Base-by-base conservation (phyloP, 1,284 basidiomycete species). In the Microbotryum scabiosae region DNA sequence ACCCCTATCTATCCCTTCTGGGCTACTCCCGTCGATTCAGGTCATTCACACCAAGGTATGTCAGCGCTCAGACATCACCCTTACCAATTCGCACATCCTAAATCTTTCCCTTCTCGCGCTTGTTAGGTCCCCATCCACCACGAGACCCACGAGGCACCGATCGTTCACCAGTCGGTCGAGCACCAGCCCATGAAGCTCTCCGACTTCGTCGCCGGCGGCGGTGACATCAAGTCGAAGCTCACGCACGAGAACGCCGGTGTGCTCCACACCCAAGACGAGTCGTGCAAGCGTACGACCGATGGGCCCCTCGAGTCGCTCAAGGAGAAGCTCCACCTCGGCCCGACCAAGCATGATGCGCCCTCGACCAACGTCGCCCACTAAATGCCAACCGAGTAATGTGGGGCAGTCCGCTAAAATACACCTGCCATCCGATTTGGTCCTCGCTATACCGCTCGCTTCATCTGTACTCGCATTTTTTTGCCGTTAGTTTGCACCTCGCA, bases 151-250 rank as follows among this genome's bases (percentile, higher is more conserved):
- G 66, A 68, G 50, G 61, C 61, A 1, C 66, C 66, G 8, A 58
- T 66, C 26, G 61, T 68, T 5, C 66, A 68, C 56, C 51, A 59
- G 16, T 54, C 51, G 5, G 60, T 63, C 20, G 46, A 53, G 21
- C 66, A 68, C 60, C 64, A 65, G 59, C 66, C 66, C 18, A 65
- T 68, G 57, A 20, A 48, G 21, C 44, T 23, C 14, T 4, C 23
- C 44, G 53, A 51, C 55, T 68, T 68, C 46, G 57, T 61, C 18
- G 26, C 59, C 2, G 64, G 61, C 36, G 66, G 66, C 12, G 66
- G 66, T 1, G 63, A 68, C 54, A 57, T 68, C 55, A 59, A 61
- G 52, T 60, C 57, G 10, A 68, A 59, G 25, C 57, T 68, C 28
- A 60, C 53, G 25, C 61, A 63, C 57, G 57, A 63, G 47, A 48